These are phyloP conservation scores for Macrophomina tecta DNA, from an alignment of 2,329 filamentous ascomycete species.

Conservation along the genomic window DNA sequence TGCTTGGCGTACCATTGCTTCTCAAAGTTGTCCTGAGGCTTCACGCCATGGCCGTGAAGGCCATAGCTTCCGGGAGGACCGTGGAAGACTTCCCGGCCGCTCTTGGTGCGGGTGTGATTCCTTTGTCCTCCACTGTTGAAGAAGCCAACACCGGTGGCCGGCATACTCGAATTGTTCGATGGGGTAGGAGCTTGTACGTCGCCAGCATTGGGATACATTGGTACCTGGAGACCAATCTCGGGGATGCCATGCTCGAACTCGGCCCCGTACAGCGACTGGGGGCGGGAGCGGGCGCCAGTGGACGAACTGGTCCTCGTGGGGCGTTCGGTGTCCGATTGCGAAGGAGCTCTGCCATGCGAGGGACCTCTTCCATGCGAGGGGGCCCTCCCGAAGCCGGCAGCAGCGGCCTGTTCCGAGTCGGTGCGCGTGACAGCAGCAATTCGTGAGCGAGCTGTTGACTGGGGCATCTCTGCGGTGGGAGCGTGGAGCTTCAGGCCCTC, in stretches of 20 bases:
- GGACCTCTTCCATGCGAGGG: constrained; percentile 34
- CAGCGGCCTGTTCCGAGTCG: constrained; percentile 83
- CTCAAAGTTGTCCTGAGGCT: constrained; percentile 80
- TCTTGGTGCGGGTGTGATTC: constrained; percentile 69
- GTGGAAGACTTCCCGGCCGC: constrained; percentile 71
- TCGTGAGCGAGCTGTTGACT: constrained; percentile 79
- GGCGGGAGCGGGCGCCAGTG: constrained; percentile 49
- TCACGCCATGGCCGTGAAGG: constrained; percentile 80
- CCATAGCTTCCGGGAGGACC: constrained; percentile 90
- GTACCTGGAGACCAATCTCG: constrained; percentile 89
- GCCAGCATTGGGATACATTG: constrained; percentile 90
- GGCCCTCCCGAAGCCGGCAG: constrained; percentile 78
- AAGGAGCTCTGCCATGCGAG: constrained; percentile 44
- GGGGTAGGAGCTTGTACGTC: constrained; percentile 96
- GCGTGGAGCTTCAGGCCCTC: constrained; percentile 86
- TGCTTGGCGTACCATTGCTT: constrained; percentile 93
- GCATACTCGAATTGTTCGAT: constrained; percentile 58
- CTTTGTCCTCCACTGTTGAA: constrained; percentile 64
- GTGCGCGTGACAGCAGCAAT: constrained; percentile 87
- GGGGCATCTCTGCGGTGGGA: constrained; percentile 84
- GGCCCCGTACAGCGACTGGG: constrained; percentile 58
- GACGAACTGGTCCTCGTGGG: constrained; percentile 37
- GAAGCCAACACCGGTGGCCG: constrained; percentile 56
- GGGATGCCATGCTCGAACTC: constrained; percentile 89
- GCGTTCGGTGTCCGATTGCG: constrained; percentile 37